Percentiles rank a stretch among this genome's conserved stretches.
Evolutionary conservation across 148 eudicot species (phyloP).

Genomic region (Hydrangea macrophylla): DNA sequence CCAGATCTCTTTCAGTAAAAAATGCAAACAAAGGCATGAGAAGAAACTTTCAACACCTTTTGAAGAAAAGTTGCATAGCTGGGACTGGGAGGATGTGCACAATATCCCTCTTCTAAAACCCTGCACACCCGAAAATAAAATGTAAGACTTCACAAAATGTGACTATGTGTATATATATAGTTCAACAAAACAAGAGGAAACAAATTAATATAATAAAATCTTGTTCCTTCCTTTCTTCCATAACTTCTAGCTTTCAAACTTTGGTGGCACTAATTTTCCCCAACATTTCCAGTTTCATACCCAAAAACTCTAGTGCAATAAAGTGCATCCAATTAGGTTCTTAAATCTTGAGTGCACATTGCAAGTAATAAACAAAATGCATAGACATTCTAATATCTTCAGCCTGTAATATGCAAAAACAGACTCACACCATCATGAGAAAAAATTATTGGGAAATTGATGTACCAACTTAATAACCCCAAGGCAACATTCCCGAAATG

Average conservation of each 20-base stretch:
- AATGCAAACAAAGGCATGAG: background rate
- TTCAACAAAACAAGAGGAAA: no score
- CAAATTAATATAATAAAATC: no score
- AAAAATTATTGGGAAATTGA: background rate
- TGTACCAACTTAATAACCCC: background rate
- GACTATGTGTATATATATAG: no score
- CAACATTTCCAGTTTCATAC: no score
- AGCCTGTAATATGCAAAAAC: no score
- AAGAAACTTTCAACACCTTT: constrained; percentile 29
- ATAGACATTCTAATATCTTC: background rate
- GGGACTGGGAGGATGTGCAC: constrained; percentile 21
- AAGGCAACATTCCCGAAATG: background rate
- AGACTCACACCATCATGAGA: no score
- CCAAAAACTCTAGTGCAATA: no score
- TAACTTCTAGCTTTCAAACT: no score
- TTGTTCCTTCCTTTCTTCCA: no score
- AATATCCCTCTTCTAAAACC: constrained; percentile 27
- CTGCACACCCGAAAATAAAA: constrained; percentile 24
- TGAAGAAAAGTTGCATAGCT: constrained; percentile 33
- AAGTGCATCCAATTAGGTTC: no score
- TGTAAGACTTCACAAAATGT: no score
- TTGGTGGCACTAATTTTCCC: no score
- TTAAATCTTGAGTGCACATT: background rate
- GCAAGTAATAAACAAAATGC: background rate
- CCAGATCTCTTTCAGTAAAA: background rate